Percentiles rank a stretch among this genome's conserved stretches.
Conservation (phyloP, 768 basidiomycete species). For the Leccinellum luteum region DNA sequence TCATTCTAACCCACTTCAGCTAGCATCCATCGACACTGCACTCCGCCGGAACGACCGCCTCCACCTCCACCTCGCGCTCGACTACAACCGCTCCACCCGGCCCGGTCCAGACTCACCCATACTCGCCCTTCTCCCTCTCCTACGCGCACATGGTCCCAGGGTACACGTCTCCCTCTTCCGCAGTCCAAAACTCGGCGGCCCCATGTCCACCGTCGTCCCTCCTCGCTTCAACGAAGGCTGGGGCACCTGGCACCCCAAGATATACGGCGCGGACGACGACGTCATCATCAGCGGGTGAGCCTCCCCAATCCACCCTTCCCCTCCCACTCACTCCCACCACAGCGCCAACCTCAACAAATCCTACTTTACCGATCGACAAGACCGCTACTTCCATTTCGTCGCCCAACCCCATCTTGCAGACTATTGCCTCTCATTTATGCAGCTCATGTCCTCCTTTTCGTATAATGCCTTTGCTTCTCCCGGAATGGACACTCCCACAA, state of each 20-base stretch:
- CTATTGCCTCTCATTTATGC: conserved; percentile 82
- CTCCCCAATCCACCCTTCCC: not conserved
- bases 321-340: conserved; percentile 4
- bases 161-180: conserved; percentile 82
- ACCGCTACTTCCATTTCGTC: conserved; percentile 83
- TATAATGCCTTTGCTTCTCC: conserved; percentile 43
- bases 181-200: conserved; percentile 77
- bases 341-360: conserved; percentile 93
- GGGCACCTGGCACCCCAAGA: conserved; percentile 98
- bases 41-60: conserved; percentile 60
- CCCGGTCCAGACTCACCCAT: conserved; percentile 69
- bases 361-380: conserved; percentile 94
- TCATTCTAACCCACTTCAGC: conserved; percentile 42
- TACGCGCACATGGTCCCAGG: conserved; percentile 66
- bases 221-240: conserved; percentile 96
- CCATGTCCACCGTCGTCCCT: conserved; percentile 76
- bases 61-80: conserved; percentile 69
- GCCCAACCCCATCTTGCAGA: conserved; percentile 62
- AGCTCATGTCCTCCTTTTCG: conserved; percentile 67
- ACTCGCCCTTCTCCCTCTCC: conserved; percentile 66
- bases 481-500: conserved; percentile 43
- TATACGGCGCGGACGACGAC: conserved; percentile 91
- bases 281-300: conserved; percentile 90
- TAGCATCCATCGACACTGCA: conserved; percentile 61
- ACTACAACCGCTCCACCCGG: conserved; percentile 77